Evolutionary conservation across 2,329 filamentous ascomycete genomes (phyloP).

Genomic region (Tolypocladium nubicola): DNA sequence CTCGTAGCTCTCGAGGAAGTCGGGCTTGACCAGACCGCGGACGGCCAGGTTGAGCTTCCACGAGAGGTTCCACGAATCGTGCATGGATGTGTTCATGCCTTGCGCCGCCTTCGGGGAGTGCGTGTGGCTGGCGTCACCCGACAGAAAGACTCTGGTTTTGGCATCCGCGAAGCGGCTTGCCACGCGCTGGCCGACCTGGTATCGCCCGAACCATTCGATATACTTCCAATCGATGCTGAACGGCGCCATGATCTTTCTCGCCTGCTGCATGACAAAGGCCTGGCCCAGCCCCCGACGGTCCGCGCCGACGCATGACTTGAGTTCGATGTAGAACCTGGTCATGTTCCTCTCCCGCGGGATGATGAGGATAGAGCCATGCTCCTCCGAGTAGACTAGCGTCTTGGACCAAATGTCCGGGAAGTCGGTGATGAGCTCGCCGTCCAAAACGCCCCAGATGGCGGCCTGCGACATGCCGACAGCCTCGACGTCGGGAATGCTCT

Average conservation of each 20-base stretch:
- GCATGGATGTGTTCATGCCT: constrained; percentile 53
- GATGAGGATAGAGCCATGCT: constrained; percentile 60
- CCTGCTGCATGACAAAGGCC: constrained; percentile 61
- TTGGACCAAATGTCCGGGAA: constrained; percentile 71
- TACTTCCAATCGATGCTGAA: constrained; percentile 48
- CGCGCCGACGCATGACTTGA: constrained; percentile 33
- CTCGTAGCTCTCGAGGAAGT: constrained; percentile 50
- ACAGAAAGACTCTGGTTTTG: constrained; percentile 53
- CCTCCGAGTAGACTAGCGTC: constrained; percentile 56
- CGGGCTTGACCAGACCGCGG: constrained; percentile 42
- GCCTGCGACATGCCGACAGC: constrained; percentile 44
- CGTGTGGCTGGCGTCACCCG: constrained; percentile 61
- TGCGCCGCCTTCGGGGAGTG: constrained; percentile 64
- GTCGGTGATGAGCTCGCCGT: constrained; percentile 59
- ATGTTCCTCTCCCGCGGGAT: constrained; percentile 64
- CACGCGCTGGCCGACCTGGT: constrained; percentile 60
- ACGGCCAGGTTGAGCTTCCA: constrained; percentile 43
- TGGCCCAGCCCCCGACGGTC: constrained; percentile 36
- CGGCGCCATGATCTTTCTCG: constrained; percentile 48
- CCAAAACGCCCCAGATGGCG: constrained; percentile 59
- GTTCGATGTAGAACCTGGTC: constrained; percentile 53
- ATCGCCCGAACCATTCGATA: constrained; percentile 62
- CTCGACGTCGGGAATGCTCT: constrained; percentile 46
- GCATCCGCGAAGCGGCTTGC: constrained; percentile 58
- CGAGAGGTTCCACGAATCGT: constrained; percentile 51